A percentile compares a stretch with the other conserved stretches of the same genome.
phyloP scores from a whole-genome alignment of 805 yeast species.

The Candida nanaspora region DNA sequence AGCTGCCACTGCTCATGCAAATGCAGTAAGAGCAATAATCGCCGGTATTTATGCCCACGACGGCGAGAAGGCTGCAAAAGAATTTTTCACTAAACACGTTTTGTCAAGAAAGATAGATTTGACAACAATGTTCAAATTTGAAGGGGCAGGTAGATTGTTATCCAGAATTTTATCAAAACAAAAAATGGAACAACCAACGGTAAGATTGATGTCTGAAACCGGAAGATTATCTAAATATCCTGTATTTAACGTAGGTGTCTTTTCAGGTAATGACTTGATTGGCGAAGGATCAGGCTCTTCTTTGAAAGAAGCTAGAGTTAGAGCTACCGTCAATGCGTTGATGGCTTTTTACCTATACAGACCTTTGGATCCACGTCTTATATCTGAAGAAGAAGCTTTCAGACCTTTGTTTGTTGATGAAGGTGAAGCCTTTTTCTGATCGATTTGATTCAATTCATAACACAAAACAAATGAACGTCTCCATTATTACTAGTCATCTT shows the following conservation, averaged over 20 bases:
- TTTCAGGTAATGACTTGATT: conserved; percentile 70
- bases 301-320: conserved; percentile 81
- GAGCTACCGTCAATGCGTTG: conserved; percentile 87
- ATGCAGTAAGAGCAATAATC: conserved; percentile 73
- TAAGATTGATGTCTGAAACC: conserved; percentile 84
- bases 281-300: conserved; percentile 96
- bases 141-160: conserved; percentile 80
- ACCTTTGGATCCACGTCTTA: conserved; percentile 58
- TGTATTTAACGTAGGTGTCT: conserved; percentile 85
- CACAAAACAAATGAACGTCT: not conserved
- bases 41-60: conserved; percentile 76
- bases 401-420: conserved; percentile 28
- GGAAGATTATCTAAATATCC: conserved; percentile 85
- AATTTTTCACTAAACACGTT: conserved; percentile 68
- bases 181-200: conserved; percentile 64
- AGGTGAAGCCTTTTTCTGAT: conserved; percentile 28
- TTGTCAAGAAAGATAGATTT: conserved; percentile 75
- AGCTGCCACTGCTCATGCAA: conserved; percentile 40
- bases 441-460: too few relatives aligned
- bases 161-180: conserved; percentile 71
- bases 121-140: conserved; percentile 67
- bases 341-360: conserved; percentile 89
- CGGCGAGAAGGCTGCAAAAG: conserved; percentile 56
- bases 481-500: too few relatives aligned
- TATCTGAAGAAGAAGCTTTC: conserved; percentile 44